A percentile compares a stretch with the other conserved stretches of the same genome.
Conservation (phyloP, 2,329 filamentous ascomycete genomes). For the Aspergillus pseudoglaucus region DNA sequence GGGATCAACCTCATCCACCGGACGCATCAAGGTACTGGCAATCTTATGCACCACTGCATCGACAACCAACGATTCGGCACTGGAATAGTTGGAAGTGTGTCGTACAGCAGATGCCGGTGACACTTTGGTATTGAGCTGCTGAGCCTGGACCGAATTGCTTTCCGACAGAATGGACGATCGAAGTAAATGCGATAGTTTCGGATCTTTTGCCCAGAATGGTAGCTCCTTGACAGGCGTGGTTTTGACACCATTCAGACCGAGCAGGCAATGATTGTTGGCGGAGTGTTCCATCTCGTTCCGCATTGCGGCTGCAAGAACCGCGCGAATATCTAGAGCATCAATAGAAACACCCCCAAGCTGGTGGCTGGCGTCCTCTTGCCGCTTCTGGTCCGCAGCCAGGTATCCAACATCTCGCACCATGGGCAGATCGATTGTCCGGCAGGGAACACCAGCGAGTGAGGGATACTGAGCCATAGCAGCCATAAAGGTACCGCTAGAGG, state of each 20-base stretch:
- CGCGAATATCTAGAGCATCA: slow-evolving; percentile 48
- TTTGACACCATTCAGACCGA: slow-evolving; percentile 43
- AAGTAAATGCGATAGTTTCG: background rate
- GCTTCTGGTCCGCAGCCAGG: slow-evolving; percentile 14
- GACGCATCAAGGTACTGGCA: slow-evolving; percentile 41
- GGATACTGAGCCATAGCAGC: slow-evolving; percentile 23
- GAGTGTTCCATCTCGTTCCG: slow-evolving; percentile 36
- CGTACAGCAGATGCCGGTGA: background rate
- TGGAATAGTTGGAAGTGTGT: background rate
- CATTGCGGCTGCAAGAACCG: slow-evolving; percentile 48
- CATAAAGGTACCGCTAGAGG: slow-evolving; percentile 20
- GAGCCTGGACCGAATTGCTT: slow-evolving; percentile 40
- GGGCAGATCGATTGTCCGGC: slow-evolving; percentile 23
- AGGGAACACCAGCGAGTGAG: slow-evolving; percentile 17
- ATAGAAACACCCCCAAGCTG: slow-evolving; percentile 17
- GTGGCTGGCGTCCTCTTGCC: slow-evolving; percentile 17
- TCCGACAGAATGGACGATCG: background rate
- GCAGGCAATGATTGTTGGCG: slow-evolving; percentile 49
- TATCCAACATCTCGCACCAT: slow-evolving; percentile 19
- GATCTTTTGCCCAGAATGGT: slow-evolving; percentile 47
- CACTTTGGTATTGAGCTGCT: slow-evolving; percentile 24
- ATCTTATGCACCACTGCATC: slow-evolving; percentile 44
- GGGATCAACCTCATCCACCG: slow-evolving; percentile 14
- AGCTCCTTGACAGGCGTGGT: slow-evolving; percentile 2
- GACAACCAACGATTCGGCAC: background rate